These are phyloP conservation scores for Nephelium lappaceum DNA, from an alignment of 345 rosid genomes.

Conservation along the genomic window DNA sequence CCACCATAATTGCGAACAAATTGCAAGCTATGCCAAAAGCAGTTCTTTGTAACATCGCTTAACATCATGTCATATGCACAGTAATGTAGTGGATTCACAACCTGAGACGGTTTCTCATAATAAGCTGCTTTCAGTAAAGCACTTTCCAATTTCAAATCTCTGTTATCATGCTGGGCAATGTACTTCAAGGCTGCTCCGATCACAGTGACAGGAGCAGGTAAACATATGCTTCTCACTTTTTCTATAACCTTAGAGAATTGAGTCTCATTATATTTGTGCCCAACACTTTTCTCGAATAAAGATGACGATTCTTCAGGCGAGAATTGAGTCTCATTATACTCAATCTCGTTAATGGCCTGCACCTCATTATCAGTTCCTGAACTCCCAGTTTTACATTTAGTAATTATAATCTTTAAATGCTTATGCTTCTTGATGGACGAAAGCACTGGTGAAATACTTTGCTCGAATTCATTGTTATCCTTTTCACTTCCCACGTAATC, in stretches of 20 bases:
- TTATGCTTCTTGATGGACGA: too few relatives aligned
- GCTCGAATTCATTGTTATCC: conserved; percentile 15
- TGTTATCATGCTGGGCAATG: background rate
- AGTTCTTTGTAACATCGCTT: conserved; percentile 21
- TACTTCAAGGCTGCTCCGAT: conserved; percentile 35
- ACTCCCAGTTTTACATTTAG: conserved; percentile 4
- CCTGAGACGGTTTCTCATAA: background rate
- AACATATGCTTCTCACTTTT: background rate
- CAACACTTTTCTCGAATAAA: conserved; percentile 18
- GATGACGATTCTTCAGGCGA: background rate
- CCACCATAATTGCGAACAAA: conserved; percentile 36
- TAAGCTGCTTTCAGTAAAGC: background rate
- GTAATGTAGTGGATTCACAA: conserved; percentile 19
- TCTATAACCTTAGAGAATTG: background rate
- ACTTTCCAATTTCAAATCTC: background rate
- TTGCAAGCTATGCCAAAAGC: conserved; percentile 55
- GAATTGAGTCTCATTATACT: conserved; percentile 12
- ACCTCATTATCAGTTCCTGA: background rate
- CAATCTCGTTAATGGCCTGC: background rate
- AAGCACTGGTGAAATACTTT: background rate
- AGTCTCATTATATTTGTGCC: background rate
- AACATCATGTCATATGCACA: conserved; percentile 30
- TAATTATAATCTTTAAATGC: conserved; percentile 21
- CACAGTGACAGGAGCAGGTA: conserved; percentile 41
- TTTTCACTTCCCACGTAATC: conserved; percentile 37